Conservation (phyloP, 1,139 yeast species). For the Yamadazyma aaseri region DNA sequence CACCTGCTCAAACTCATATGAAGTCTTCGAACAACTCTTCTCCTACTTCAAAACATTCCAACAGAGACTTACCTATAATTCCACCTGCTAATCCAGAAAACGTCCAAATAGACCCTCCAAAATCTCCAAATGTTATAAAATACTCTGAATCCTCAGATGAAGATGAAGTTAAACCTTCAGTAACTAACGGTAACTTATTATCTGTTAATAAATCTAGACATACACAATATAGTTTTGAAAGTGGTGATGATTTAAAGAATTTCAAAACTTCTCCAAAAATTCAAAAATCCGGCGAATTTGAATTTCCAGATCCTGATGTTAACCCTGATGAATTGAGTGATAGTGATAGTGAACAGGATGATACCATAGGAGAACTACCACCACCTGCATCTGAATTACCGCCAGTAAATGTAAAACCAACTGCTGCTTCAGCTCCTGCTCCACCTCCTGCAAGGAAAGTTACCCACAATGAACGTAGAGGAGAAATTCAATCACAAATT, state of each 20-base stretch:
- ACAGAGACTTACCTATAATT: constrained; percentile 15
- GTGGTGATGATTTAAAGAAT: constrained; percentile 39
- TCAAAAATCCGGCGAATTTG: constrained; percentile 16
- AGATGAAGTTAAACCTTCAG: constrained; percentile 16
- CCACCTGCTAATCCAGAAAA: constrained; percentile 7
- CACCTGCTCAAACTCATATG: constrained; percentile 8
- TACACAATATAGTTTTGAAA: constrained; percentile 38
- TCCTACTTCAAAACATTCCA: constrained; percentile 5
- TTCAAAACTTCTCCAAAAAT: constrained; percentile 28
- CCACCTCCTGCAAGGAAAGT: constrained; percentile 77
- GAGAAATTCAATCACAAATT: constrained; percentile 38
- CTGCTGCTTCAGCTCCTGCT: constrained; percentile 37
- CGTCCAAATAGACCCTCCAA: constrained; percentile 11
- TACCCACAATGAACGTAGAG: constrained; percentile 22
- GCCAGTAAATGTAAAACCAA: neutral
- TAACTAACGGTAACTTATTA: constrained; percentile 6
- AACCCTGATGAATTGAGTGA: constrained; percentile 6
- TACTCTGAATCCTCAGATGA: constrained; percentile 26
- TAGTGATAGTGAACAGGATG: constrained; percentile 5
- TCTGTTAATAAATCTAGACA: constrained; percentile 16
- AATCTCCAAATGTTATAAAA: constrained; percentile 30
- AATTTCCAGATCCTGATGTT: constrained; percentile 22
- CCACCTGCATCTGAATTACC: neutral
- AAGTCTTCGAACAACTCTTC: too few species aligned
- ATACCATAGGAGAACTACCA: constrained; percentile 9